Conservation (phyloP, 805 yeast genomes). For the Candida khao-thaluensis region DNA sequence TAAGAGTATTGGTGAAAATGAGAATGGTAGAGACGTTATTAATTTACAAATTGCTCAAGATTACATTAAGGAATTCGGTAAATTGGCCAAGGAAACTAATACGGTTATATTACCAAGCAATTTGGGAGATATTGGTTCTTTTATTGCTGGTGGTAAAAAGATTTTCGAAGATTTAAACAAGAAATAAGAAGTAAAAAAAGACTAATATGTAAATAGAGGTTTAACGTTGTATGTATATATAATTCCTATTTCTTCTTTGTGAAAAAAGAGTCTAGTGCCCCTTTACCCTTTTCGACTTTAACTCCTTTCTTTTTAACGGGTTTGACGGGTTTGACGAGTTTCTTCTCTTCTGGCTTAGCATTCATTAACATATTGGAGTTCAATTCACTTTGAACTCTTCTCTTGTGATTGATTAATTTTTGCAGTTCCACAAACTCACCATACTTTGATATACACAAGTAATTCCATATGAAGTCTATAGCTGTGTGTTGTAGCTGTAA, state of each 20-base stretch:
- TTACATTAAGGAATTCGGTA: conserved; percentile 77
- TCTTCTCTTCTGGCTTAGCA: conserved; percentile 1
- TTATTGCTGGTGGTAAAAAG: conserved; percentile 76
- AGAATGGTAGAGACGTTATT: conserved; percentile 75
- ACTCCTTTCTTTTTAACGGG: conserved; percentile 15
- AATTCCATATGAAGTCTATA: conserved; percentile 8
- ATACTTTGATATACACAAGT: conserved; percentile 4
- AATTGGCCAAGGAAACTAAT: conserved; percentile 78
- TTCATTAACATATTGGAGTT: conserved; percentile 5
- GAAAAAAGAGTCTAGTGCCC: conserved; percentile 71
- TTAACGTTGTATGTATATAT: neutral
- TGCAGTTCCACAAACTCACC: conserved; percentile 5
- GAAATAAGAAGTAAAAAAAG: conserved; percentile 1
- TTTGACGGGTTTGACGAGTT: neutral
- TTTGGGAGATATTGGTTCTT: conserved; percentile 67
- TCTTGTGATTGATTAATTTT: conserved; percentile 9
- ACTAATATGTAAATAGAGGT: too few species aligned
- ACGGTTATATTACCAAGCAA: conserved; percentile 77
- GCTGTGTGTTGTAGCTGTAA: conserved; percentile 10
- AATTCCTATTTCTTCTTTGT: conserved; percentile 22
- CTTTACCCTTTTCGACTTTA: conserved; percentile 55
- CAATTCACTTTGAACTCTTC: conserved; percentile 10
- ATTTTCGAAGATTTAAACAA: conserved; percentile 46
- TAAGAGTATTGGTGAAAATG: conserved; percentile 61
- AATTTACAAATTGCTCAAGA: conserved; percentile 78